Conservation (phyloP, 2,329 filamentous ascomycete species). For the Trichophyton rubrum region DNA sequence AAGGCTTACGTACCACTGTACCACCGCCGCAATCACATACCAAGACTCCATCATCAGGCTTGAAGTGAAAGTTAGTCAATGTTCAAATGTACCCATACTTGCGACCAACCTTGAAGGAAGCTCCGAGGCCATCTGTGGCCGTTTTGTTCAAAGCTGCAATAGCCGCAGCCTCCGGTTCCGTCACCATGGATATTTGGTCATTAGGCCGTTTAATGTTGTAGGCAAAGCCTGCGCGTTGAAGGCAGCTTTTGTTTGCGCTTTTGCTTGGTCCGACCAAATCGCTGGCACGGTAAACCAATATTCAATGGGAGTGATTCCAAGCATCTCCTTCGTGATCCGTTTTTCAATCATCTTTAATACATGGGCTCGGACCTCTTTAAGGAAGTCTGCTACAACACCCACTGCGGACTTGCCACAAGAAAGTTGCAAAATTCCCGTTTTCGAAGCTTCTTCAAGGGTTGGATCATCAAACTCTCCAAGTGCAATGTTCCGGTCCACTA, state of each 20-base stretch:
- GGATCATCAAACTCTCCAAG: constrained; percentile 16
- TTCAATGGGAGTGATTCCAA: constrained; percentile 10
- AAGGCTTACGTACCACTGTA: background rate
- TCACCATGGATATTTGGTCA: constrained; percentile 14
- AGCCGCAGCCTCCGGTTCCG: constrained; percentile 14
- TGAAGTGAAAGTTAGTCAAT: background rate
- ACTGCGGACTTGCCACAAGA: background rate
- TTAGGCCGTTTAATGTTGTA: constrained; percentile 3
- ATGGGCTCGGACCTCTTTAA: background rate
- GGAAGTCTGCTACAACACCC: background rate
- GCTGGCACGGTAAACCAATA: constrained; percentile 16
- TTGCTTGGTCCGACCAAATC: constrained; percentile 12
- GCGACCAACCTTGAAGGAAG: background rate
- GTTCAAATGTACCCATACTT: no score
- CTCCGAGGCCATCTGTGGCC: constrained; percentile 2
- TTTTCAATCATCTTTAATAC: constrained; percentile 7
- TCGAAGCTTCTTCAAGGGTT: background rate
- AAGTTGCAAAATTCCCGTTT: background rate
- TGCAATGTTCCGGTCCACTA: constrained; percentile 15
- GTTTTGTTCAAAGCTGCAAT: constrained; percentile 7
- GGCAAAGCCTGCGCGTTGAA: constrained; percentile 12
- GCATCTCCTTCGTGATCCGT: constrained; percentile 11
- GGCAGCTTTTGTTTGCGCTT: constrained; percentile 11
- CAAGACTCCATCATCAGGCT: background rate
- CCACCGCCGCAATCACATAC: background rate